These are phyloP conservation scores for Monilinia aucupariae DNA, from an alignment of 2,329 filamentous ascomycete species.

Conservation along the genomic window DNA sequence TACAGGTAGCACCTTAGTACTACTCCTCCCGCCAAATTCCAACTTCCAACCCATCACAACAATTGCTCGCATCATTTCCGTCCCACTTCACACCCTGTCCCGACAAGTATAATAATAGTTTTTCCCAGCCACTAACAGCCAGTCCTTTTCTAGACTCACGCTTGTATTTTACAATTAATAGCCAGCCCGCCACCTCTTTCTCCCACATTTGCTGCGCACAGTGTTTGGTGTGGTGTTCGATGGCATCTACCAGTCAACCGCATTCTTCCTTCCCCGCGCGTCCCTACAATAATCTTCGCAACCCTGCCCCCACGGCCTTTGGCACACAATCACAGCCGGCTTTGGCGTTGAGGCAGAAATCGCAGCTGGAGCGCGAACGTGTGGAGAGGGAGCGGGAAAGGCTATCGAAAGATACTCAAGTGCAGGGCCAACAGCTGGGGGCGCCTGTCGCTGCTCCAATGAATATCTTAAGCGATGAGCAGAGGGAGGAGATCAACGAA, in stretches of 20 bases:
- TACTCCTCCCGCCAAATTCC: background rate
- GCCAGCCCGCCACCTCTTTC: slow-evolving; percentile 5
- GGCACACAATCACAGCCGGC: slow-evolving; percentile 36
- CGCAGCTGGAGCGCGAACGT: slow-evolving; percentile 39
- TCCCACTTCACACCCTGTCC: slow-evolving; percentile 11
- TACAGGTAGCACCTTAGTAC: background rate
- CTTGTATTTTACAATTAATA: slow-evolving; percentile 3
- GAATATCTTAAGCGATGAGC: slow-evolving; percentile 69
- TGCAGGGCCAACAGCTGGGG: slow-evolving; percentile 16
- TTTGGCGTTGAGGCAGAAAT: slow-evolving; percentile 32
- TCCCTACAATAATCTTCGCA: slow-evolving; percentile 36
- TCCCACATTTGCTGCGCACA: slow-evolving; percentile 6
- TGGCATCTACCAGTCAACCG: slow-evolving; percentile 43
- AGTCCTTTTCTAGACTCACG: slow-evolving; percentile 1
- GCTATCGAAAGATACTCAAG: slow-evolving; percentile 22
- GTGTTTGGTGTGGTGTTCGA: slow-evolving; percentile 17
- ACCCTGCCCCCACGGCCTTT: slow-evolving; percentile 30
- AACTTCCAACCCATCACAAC: slow-evolving; percentile 8
- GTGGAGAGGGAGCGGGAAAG: slow-evolving; percentile 33
- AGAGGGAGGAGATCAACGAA: slow-evolving; percentile 88
- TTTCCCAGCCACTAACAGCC: slow-evolving; percentile 10
- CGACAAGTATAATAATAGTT: slow-evolving; percentile 6
- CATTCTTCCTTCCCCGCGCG: slow-evolving; percentile 48
- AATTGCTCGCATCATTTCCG: background rate
- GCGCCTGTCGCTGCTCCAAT: slow-evolving; percentile 23